A percentile compares a stretch with the other conserved stretches of the same genome.
Conservation (phyloP, 306 rosid genomes). For the Lithocarpus polystachyus region DNA sequence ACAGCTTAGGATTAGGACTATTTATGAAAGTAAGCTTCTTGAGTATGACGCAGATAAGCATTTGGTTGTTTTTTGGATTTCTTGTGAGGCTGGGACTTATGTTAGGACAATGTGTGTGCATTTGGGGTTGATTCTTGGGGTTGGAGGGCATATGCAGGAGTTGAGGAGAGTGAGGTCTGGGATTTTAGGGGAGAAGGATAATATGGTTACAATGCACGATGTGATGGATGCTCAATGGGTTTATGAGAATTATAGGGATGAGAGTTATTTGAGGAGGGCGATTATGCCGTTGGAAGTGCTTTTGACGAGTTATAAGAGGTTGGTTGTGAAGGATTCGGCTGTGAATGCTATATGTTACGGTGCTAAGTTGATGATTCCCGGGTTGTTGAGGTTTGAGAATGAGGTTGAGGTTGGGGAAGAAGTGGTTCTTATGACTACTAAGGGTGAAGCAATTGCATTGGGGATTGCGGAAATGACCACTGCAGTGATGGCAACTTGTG, state of each 20-base stretch:
- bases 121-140: conserved; percentile 82
- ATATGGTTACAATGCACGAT: conserved; percentile 89
- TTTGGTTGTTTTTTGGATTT: conserved; percentile 74
- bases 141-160: conserved; percentile 88
- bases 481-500: conserved; percentile 85
- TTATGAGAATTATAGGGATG: conserved; percentile 63
- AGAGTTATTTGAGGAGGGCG: conserved; percentile 73
- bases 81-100: conserved; percentile 80
- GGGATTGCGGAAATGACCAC: conserved; percentile 95
- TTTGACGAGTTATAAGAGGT: conserved; percentile 72
- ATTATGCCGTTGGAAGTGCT: conserved; percentile 76
- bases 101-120: conserved; percentile 86
- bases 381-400: conserved; percentile 73
- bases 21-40: conserved; percentile 87
- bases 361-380: conserved; percentile 83
- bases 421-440: conserved; percentile 78
- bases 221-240: conserved; percentile 87
- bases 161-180: conserved; percentile 87
- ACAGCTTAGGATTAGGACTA: conserved; percentile 82
- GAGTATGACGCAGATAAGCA: conserved; percentile 68
- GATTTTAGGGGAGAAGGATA: conserved; percentile 81
- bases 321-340: conserved; percentile 84
- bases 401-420: conserved; percentile 81
- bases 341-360: conserved; percentile 88
- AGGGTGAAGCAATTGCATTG: conserved; percentile 79